These are phyloP conservation scores for Wickerhamiella australiensis DNA, from an alignment of 805 yeast species.

Conservation along the genomic window DNA sequence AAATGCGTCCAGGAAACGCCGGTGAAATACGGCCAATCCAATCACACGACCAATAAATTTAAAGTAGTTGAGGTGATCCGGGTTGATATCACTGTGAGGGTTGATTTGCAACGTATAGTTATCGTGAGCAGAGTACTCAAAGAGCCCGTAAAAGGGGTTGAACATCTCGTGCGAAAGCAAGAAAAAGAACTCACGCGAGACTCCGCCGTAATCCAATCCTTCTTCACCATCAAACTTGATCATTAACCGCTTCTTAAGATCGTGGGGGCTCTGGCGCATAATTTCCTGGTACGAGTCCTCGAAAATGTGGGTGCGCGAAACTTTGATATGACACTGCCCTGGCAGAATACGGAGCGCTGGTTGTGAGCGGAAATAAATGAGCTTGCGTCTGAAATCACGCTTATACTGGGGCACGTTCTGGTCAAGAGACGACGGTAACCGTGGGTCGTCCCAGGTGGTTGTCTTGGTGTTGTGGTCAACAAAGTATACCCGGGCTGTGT, in stretches of 20 bases:
- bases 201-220: slow-evolving; percentile 99
- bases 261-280: slow-evolving; percentile 98
- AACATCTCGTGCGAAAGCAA: slow-evolving; percentile 96
- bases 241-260: slow-evolving; percentile 93
- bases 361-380: slow-evolving; percentile 94
- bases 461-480: slow-evolving; percentile 99
- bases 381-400: slow-evolving; percentile 96
- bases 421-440: slow-evolving; percentile 91
- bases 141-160: slow-evolving; percentile 93
- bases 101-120: slow-evolving; percentile 95
- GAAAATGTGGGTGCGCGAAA: slow-evolving; percentile 88
- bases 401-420: slow-evolving; percentile 98
- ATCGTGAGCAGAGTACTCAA: slow-evolving; percentile 96
- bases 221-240: slow-evolving; percentile 98
- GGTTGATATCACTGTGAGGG: slow-evolving; percentile 93
- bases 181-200: slow-evolving; percentile 94
- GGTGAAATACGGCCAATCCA: slow-evolving; percentile 95
- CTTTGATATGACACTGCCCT: slow-evolving; percentile 97
- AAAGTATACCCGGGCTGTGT: slow-evolving; percentile 95
- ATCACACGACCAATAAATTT: slow-evolving; percentile 97
- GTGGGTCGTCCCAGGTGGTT: slow-evolving; percentile 99
- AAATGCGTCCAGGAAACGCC: slow-evolving; percentile 95
- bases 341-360: slow-evolving; percentile 95
- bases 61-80: slow-evolving; percentile 96
- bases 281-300: slow-evolving; percentile 97